These are phyloP conservation scores for Stereocaulon alpinum DNA, from an alignment of 495 filamentous ascomycete species.

Conservation along the genomic window DNA sequence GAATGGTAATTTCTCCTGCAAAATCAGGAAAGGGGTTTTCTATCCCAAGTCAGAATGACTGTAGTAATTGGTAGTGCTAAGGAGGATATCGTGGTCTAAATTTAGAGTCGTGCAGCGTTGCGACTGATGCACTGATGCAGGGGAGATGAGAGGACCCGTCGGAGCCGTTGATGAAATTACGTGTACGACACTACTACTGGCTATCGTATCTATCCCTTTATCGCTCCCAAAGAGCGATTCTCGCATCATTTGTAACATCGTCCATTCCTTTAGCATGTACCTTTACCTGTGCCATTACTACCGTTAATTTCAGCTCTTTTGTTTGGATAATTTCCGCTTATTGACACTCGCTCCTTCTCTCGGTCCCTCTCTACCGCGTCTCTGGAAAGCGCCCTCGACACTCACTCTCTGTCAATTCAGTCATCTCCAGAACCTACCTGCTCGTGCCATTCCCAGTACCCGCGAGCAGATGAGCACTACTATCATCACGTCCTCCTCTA, in stretches of 20 bases:
- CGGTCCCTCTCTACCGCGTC: slow-evolving; percentile 7
- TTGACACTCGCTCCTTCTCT: neutral
- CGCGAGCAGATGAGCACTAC: neutral
- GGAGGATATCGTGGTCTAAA: neutral
- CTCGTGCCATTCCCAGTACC: neutral
- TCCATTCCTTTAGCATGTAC: slow-evolving; percentile 2
- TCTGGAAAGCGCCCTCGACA: neutral
- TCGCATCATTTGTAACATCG: neutral
- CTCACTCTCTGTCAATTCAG: neutral
- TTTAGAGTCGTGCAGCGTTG: neutral
- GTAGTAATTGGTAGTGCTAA: neutral
- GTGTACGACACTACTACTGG: neutral
- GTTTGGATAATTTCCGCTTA: neutral
- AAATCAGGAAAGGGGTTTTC: neutral
- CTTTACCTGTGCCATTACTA: slow-evolving; percentile 1
- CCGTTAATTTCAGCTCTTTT: neutral
- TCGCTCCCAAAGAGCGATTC: neutral
- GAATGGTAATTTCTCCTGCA: neutral
- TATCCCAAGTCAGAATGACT: neutral
- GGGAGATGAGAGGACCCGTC: slow-evolving; percentile 1
- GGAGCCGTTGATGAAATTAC: neutral
- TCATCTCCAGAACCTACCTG: neutral
- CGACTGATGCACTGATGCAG: slow-evolving; percentile 3
- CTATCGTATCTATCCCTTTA: slow-evolving; percentile 4
- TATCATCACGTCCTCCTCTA: neutral